Conservation (phyloP, 2,329 filamentous ascomycete species). For the Neospermospora avenae region DNA sequence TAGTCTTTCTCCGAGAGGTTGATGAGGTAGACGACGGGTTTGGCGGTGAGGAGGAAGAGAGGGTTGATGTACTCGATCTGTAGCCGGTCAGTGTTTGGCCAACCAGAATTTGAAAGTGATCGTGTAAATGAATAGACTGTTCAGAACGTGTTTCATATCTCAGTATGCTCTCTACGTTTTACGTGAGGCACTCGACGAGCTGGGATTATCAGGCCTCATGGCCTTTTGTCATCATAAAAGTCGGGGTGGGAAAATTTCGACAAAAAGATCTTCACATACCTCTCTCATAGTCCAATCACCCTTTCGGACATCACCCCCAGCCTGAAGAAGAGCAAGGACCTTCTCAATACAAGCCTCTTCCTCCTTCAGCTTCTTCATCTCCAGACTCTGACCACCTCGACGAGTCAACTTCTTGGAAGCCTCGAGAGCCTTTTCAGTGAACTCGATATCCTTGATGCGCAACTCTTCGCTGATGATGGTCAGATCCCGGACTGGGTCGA, state of each 20-base stretch:
- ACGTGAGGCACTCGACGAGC: slow-evolving; percentile 93
- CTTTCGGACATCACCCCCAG: slow-evolving; percentile 91
- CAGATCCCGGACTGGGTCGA: slow-evolving; percentile 89
- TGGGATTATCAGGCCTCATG: slow-evolving; percentile 94
- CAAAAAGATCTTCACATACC: slow-evolving; percentile 58
- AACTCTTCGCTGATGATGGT: slow-evolving; percentile 97
- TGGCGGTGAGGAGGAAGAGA: slow-evolving; percentile 89
- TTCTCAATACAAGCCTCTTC: slow-evolving; percentile 93
- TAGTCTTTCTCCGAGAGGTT: slow-evolving; percentile 97
- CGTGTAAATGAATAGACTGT: slow-evolving; percentile 16
- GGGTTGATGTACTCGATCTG: slow-evolving; percentile 98
- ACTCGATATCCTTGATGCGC: slow-evolving; percentile 97
- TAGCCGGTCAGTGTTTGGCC: slow-evolving; percentile 21
- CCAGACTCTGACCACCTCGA: slow-evolving; percentile 88
- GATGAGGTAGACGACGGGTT: slow-evolving; percentile 95
- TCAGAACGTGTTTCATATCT: slow-evolving; percentile 61
- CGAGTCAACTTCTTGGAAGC: slow-evolving; percentile 90
- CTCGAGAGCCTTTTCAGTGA: slow-evolving; percentile 92
- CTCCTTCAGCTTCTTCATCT: slow-evolving; percentile 96
- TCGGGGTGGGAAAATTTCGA: slow-evolving; percentile 29
- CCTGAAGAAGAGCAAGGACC: slow-evolving; percentile 76
- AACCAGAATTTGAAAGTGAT: no score
- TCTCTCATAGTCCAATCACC: slow-evolving; percentile 89
- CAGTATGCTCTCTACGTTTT: slow-evolving; percentile 77
- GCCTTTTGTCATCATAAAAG: slow-evolving; percentile 97